Base-by-base conservation (phyloP, 148 eudicot species). In the Camellia japonica region DNA sequence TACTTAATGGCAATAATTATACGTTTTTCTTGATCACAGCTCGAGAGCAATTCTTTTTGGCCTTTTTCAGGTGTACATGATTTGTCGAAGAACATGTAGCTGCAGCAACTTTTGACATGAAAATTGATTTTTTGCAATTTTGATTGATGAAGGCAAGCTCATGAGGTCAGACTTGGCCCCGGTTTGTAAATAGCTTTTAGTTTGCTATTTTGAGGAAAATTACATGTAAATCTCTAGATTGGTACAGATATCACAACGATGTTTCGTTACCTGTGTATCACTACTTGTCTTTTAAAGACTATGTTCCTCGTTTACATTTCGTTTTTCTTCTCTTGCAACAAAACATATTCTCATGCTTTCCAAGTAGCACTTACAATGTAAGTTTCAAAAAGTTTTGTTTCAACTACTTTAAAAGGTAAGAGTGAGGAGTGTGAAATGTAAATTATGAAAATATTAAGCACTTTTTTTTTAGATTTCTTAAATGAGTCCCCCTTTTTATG, bases 1-100 rank as follows among this genome's bases (percentile, higher is more conserved):
- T 30, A 56, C 75, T 20, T 89, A 78, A 81, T 30, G 69, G 13
- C 42, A 71, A 30, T 30, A 49, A 14, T 44, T 30, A 66, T 4
- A 19, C 1, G 38, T 30, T 30, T 30, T 1, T 61, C 11, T 46
- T 12, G n/a, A 12, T 62, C 38, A 46, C 59, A 47, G 14, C 7
- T 61, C 46, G 19, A 44, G n/a, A 63, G 70, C 2, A 12, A 49
- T 9, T 0, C 13, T 12, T 15, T 20, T n/a, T 42, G 9, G 0
- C 4, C 12, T 47, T 16, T 30, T 18, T 38, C 5, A 63, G 52
- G 52, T 7, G 79, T 20, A 47, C 46, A 47, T 47, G 18, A n/a
- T 75, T 44, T 23, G 61, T 72, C 11, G 75, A 20, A 72, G 61
- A 11, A 20, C 75, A 72, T 7, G 75, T 51, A 23, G 11, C 59